A percentile compares a stretch with the other conserved stretches of the same genome.
These are phyloP conservation scores for Metarhizium robertsii DNA, from an alignment of 2,329 filamentous ascomycete genomes.

Conservation along the genomic window DNA sequence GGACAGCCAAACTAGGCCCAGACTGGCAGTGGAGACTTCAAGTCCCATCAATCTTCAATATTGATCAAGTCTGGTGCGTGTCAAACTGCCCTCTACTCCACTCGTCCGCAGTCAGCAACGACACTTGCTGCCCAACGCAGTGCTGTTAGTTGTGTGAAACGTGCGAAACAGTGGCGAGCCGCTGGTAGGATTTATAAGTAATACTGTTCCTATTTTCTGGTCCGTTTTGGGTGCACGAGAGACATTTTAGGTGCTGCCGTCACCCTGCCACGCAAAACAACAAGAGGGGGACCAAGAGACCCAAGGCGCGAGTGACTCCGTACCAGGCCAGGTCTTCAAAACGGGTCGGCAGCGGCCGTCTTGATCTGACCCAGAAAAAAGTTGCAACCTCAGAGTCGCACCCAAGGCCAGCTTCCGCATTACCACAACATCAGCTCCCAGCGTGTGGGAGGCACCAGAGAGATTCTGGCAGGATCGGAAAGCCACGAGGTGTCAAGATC, in stretches of 20 bases:
- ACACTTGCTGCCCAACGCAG: constrained; percentile 3
- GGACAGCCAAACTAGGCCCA: background rate
- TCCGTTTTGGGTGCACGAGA: no score
- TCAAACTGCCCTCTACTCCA: background rate
- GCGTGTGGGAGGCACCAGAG: background rate
- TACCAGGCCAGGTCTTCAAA: constrained; percentile 7
- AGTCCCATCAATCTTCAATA: no score
- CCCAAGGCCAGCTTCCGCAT: background rate
- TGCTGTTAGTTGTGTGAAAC: background rate
- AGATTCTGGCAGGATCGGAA: background rate
- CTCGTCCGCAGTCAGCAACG: constrained; percentile 2
- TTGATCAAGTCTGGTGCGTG: no score
- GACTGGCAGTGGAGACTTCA: background rate
- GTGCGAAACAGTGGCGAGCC: background rate
- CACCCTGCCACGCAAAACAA: no score
- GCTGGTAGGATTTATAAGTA: background rate
- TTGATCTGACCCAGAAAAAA: constrained; percentile 18
- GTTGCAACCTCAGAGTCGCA: constrained; percentile 5
- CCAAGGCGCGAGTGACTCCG: no score
- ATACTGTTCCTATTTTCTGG: background rate
- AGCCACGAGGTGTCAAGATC: background rate
- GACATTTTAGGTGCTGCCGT: no score
- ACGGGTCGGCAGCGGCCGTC: no score
- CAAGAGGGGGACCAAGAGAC: no score
- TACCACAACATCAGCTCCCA: background rate